Evolutionary conservation across 164 flowering plant genomes (phyloP), one percentile per base, ranked within the genome.

Genomic region (Malania oleifera): DNA sequence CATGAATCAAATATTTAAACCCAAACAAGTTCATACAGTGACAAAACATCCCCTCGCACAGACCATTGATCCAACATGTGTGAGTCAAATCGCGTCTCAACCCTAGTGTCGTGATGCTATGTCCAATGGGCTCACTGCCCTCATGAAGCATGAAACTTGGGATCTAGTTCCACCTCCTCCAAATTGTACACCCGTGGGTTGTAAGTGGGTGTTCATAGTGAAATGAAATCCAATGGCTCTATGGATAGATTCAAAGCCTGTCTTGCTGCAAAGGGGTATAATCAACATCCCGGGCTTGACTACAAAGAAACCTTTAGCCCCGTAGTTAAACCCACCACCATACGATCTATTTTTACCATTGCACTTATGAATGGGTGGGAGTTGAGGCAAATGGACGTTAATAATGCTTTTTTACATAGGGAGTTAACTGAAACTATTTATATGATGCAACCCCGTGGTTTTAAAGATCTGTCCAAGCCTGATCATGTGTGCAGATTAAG

Each of bases 261-360:
- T 2, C 34, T 70, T 6, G 60, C 58, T 3, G 70, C 70, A 3
- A 67, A 71, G 35, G 70, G 70, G 17, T 58, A 24, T 35, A 9
- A 44, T 19, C 71, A 70, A 66, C 34, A 19, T 1, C 54, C 29
- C 7, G 57, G 67, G 2, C 0, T 57, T 2, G 70, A 66, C 34
- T 67, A 41, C n/a, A 0, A 3, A 10, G 70, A 70, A 1, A 67
- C 64, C 15, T 61, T 61, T 18, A 31, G 43, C n/a, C 67, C 60
- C 7, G 55, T 61, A 11, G 55, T 46, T 0, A 66, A 66, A 35
- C 52, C 54, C 2, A 34, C 60, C 1, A 57, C 67, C 0, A 39
- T 62, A 7, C 0, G 52, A 22, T 9, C 25, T 19, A 25, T 68
- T 1, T 19, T 63, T 1, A 8, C 27, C 2, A 12, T 63, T 41